These are phyloP conservation scores for Boehmeria nivea DNA, from an alignment of 306 rosid genomes.

Conservation along the genomic window DNA sequence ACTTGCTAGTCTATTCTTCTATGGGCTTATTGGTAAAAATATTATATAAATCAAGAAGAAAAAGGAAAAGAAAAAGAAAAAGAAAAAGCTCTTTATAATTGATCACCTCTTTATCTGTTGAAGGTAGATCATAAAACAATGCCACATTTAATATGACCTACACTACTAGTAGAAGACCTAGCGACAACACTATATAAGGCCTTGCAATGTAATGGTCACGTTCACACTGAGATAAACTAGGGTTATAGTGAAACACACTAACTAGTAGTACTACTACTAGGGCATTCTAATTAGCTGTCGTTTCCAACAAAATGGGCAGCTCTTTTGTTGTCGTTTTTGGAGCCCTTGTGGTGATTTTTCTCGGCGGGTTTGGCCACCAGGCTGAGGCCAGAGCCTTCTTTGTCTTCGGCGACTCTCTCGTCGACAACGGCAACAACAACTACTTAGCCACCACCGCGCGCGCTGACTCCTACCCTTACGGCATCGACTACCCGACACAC, in stretches of 20 bases:
- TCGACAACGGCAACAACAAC: slow-evolving; percentile 74
- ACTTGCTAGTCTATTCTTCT: too few relatives aligned
- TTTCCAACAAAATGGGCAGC: slow-evolving; percentile 28
- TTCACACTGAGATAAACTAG: too few relatives aligned
- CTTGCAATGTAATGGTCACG: too few relatives aligned
- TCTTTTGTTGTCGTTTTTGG: slow-evolving; percentile 13
- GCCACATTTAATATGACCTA: too few relatives aligned
- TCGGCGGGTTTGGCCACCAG: slow-evolving; percentile 15
- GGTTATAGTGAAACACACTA: too few relatives aligned
- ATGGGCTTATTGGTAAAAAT: too few relatives aligned
- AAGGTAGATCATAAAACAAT: not conserved
- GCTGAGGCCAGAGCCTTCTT: slow-evolving; percentile 68
- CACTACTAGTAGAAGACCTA: too few relatives aligned
- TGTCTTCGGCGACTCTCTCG: slow-evolving; percentile 79
- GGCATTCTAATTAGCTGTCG: not conserved
- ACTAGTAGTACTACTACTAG: not conserved
- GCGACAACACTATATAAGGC: too few relatives aligned
- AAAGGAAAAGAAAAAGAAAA: too few relatives aligned
- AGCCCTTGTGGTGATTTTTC: slow-evolving; percentile 6
- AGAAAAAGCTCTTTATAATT: too few relatives aligned
- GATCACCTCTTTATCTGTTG: too few relatives aligned
- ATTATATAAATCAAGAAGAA: too few relatives aligned
- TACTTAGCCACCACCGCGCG: slow-evolving; percentile 68
- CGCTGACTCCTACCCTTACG: slow-evolving; percentile 65
- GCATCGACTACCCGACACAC: slow-evolving; percentile 63